Evolutionary conservation across 2,329 filamentous ascomycete species (phyloP).

Genomic region (Monilinia fructigena): DNA sequence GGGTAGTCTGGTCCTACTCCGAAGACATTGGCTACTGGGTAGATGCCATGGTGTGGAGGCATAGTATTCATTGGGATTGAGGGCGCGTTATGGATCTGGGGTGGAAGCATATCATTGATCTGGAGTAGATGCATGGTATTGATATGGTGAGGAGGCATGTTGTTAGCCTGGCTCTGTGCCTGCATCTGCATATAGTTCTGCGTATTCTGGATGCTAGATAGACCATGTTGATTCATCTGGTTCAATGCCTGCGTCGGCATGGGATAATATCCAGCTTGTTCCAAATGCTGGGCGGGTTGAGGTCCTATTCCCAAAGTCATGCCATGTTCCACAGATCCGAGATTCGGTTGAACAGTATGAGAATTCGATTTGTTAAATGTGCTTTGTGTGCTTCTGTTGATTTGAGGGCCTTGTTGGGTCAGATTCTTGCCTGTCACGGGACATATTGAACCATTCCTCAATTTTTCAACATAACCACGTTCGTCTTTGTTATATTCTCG

Average conservation of each 20-base stretch:
- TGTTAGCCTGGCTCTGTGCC: neutral
- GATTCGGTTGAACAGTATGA: no score
- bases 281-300: no score
- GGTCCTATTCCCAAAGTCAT: no score
- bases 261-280: neutral
- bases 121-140: no score
- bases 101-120: no score
- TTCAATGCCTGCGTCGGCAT: neutral
- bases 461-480: neutral
- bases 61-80: neutral
- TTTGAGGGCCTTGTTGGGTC: no score
- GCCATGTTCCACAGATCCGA: no score
- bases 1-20: neutral
- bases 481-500: neutral
- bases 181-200: neutral
- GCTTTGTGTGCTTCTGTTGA: no score
- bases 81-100: neutral
- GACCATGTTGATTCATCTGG: neutral
- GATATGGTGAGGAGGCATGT: neutral
- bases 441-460: slow-evolving; percentile 4
- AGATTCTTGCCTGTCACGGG: neutral
- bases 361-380: no score
- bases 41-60: neutral
- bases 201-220: neutral
- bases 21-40: neutral